phyloP scores from a whole-genome alignment of 2,329 filamentous ascomycete genomes.

The Xylariaceae sp. region DNA sequence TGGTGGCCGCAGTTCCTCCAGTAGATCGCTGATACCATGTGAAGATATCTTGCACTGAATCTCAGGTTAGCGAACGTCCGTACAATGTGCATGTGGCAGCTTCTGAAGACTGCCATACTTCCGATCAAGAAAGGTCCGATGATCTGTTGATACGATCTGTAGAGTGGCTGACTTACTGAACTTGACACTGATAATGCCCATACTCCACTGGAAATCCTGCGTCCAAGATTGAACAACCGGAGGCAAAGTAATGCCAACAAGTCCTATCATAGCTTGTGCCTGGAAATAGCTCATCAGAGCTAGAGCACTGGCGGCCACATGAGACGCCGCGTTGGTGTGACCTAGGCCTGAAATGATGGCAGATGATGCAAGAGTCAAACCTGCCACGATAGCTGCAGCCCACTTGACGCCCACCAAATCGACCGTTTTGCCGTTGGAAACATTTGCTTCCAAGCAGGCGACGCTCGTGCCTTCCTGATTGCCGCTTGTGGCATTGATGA shows the following conservation, averaged over 20 bases:
- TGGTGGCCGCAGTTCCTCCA: constrained; percentile 75
- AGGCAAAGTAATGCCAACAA: constrained; percentile 75
- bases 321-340: constrained; percentile 89
- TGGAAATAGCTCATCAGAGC: constrained; percentile 97
- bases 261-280: constrained; percentile 84
- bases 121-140: background rate
- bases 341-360: constrained; percentile 86
- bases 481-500: constrained; percentile 67
- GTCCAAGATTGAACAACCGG: constrained; percentile 92
- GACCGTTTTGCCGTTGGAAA: constrained; percentile 91
- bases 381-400: constrained; percentile 83
- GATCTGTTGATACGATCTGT: background rate
- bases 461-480: constrained; percentile 51
- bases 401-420: constrained; percentile 85
- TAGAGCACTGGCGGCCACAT: constrained; percentile 88
- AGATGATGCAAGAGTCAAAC: constrained; percentile 76
- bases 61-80: background rate
- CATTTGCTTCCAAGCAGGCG: constrained; percentile 80
- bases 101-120: background rate
- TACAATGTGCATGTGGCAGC: background rate
- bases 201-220: constrained; percentile 96
- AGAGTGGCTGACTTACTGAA: constrained; percentile 43
- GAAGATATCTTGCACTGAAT: constrained; percentile 69
- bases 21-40: constrained; percentile 97
- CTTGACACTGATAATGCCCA: constrained; percentile 86